Base-by-base conservation (phyloP, 495 filamentous ascomycete genomes). In the Chlorociboria aeruginascens region DNA sequence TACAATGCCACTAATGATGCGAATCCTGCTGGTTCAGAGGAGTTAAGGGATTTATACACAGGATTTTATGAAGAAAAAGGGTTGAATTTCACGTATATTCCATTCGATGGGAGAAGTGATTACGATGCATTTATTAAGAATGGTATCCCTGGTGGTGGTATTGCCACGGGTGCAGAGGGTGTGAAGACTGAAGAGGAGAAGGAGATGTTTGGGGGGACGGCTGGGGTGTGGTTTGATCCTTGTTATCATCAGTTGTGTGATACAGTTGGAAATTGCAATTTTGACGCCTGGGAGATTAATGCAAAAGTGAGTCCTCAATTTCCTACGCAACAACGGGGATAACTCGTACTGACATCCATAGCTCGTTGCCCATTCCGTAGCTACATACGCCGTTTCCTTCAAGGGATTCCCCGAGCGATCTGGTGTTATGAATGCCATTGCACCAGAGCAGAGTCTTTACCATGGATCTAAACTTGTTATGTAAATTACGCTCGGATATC, bases 101-200 rank as follows among this genome's bases (percentile, higher is more conserved):
- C 70, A 0, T 74, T 73, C 46, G 73, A 78, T 48, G 74, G 73
- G 13, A 69, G 74, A 25, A 74, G 70, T 50, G 74, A 78, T 50
- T 78, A 78, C 40, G 71, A 71, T 35, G 71, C 66, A 10, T 78
- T 78, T 56, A 73, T 78, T 48, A 61, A 63, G 12, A 61, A 70
- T 34, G 69, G 66, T 1, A 76, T 75, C 37, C 73, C 74, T 9
- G 72, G 64, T 8, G 73, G 74, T 32, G 76, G 74, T 36, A 74
- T 78, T 55, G 74, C 79, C 2, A 77, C 85, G 35, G 84, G 76
- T 8, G 76, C 70, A 2, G 71, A 82, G 48, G 71, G 76, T 42
- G 66, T 78, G 36, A 75, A 76, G 65, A 74, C 67, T 1, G 63
- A 68, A 25, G 63, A 71, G 48, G 70, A 77, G 46, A 67, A 60